phyloP scores from a whole-genome alignment of 768 basidiomycete species.

The Leccinum incarnatum region DNA sequence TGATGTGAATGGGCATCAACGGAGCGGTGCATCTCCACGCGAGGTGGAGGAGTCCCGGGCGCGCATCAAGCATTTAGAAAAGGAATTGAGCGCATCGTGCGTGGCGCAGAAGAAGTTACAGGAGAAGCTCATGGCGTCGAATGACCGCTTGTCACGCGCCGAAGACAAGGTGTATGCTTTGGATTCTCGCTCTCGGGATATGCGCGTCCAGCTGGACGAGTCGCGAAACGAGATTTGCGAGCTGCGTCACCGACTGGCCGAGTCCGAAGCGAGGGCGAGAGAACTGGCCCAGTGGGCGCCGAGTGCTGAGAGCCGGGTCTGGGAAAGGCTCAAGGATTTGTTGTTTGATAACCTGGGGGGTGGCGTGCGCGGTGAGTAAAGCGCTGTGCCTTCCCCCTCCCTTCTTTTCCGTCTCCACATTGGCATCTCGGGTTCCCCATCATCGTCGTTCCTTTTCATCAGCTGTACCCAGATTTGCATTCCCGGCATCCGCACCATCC shows the following conservation, averaged over 20 bases:
- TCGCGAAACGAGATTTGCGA: slow-evolving; percentile 19
- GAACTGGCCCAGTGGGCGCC: slow-evolving; percentile 16
- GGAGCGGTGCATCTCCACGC: not conserved
- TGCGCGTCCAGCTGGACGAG: slow-evolving; percentile 17
- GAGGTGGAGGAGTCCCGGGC: slow-evolving; percentile 3
- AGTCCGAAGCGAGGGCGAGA: slow-evolving; percentile 21
- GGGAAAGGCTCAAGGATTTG: slow-evolving; percentile 30
- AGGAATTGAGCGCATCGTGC: slow-evolving; percentile 20
- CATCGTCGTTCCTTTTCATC: slow-evolving; percentile 6
- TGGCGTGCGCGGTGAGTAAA: slow-evolving; percentile 21
- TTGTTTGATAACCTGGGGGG: slow-evolving; percentile 27
- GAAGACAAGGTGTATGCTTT: slow-evolving; percentile 16
- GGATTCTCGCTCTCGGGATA: slow-evolving; percentile 23
- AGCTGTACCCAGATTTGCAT: slow-evolving; percentile 21
- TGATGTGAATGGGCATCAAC: not conserved
- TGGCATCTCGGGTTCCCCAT: slow-evolving; percentile 1
- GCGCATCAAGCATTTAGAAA: slow-evolving; percentile 25
- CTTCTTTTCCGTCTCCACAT: slow-evolving; percentile 1
- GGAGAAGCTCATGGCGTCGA: slow-evolving; percentile 18
- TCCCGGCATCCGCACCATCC: slow-evolving; percentile 22
- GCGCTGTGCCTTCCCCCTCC: not conserved
- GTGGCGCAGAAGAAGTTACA: slow-evolving; percentile 15
- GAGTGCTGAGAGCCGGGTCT: slow-evolving; percentile 22
- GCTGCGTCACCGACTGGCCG: slow-evolving; percentile 23
- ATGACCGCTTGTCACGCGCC: slow-evolving; percentile 12